Evolutionary conservation across 345 rosid genomes (phyloP), one percentile per base, ranked within the genome.

Genomic region (Erodium maritimum): DNA sequence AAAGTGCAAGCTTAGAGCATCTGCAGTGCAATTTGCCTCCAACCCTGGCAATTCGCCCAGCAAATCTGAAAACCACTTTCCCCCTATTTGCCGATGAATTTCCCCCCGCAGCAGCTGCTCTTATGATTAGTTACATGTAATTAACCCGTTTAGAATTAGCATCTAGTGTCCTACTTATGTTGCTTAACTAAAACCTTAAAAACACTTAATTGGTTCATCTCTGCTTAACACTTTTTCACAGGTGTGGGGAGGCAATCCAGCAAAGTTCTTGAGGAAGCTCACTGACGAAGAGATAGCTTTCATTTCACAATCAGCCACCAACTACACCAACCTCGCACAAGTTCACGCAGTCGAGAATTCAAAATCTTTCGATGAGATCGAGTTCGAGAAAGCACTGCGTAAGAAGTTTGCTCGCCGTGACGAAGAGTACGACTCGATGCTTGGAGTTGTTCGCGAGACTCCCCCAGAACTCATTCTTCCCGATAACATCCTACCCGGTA

Each of bases 241-340:
- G 98, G 83, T 91, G 33, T 91, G 95, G 96, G 98, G 83, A 77
- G 98, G 98, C 66, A 91, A 91, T 70, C 95, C 98, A 11, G 98
- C 96, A 60, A 86, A 71, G 76, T 91, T 91, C 69, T 75, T 91
- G 76, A 81, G 98, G 71, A 84, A 86, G 83, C 86, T 91, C 52
- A 79, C 79, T 13, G 83, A 77, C 17, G 79, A 79, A 59, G 98
- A 91, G 79, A 75, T 72, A 55, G 76, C 81, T 48, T 88, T 88
- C 65, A 79, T 88, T 77, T 56, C 95, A 29, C 69, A 80, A 64
- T 86, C 96, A 53, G 93, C 95, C 51, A 61, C 73, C 70, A 88
- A 83, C 71, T 91, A 91, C 71, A 63, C 80, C 71, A 83, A 88
- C 83, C 88, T 91, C 25, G 96, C 94, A 0, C 88, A 83, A 65